Evolutionary conservation across 352 stramenopile species (phyloP), one percentile per base, ranked within the genome.

Genomic region (Globisporangium radiosum): DNA sequence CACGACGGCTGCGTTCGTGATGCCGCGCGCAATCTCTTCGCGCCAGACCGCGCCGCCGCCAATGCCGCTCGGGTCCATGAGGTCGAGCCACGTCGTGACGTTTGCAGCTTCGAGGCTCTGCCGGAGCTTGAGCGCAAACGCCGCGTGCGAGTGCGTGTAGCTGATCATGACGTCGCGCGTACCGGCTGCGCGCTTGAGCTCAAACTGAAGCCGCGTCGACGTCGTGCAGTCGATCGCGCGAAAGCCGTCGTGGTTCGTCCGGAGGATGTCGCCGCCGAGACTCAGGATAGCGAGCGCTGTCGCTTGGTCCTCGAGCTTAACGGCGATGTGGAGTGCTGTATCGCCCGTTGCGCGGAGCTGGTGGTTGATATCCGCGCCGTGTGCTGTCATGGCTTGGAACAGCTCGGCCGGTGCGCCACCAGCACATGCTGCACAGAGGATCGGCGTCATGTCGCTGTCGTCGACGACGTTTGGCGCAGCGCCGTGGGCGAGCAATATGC

Each of bases 131-230:
- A 78, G 85, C 11, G 82, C 83, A 69, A 94, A 92, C 67, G 90
- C 81, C 5, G 69, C 65, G 59, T 94, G 85, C 39, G 85, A 87
- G 60, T 94, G 85, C 37, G 85, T 94, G 67, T 94, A 92, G 68
- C 85, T 94, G 63, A 94, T 92, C 85, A 94, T 92, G 11, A 92
- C 85, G 40, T 94, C 85, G 0, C 85, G 78, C 40, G 87, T 72
- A 0, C 85, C 85, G 1, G 82, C 85, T n/a, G 82, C 83, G 14
- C 70, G 78, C 65, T 94, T 94, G 51, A 94, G 82, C 39, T 85
- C 83, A 42, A 87, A 94, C n/a, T 87, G 68, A 5, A 94, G 68
- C 52, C 76, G 77, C 4, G 85, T 92, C 6, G 80, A 88, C 5
- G 77, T 91, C 0, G 85, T 91, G 50, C 82, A 92, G 62, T 94